A percentile compares a stretch with the other conserved stretches of the same genome.
These are phyloP conservation scores for Ulota crispa DNA, from an alignment of 225 moss, liverwort and hornwort species.

Conservation along the genomic window DNA sequence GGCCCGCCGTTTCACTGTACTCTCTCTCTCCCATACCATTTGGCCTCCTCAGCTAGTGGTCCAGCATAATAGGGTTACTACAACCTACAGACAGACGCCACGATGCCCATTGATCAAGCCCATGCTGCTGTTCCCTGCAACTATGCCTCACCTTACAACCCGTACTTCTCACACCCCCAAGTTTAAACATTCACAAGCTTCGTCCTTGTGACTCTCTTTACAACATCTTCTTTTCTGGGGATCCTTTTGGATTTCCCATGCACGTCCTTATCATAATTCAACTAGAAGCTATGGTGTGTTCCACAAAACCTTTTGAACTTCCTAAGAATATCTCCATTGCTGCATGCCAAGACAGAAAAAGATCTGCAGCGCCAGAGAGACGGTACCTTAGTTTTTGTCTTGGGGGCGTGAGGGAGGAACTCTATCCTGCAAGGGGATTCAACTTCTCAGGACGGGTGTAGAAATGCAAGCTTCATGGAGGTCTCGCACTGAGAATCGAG, in stretches of 20 bases:
- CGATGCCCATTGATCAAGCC: conserved; percentile 1
- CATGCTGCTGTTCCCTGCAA: conserved; percentile 6
- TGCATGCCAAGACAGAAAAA: background rate
- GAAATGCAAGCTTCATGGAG: background rate
- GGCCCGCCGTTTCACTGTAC: conserved; percentile 2
- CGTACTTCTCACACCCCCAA: conserved; percentile 1
- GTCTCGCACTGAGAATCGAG: background rate
- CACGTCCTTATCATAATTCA: background rate
- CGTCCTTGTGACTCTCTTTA: background rate
- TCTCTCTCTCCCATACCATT: conserved; percentile 5
- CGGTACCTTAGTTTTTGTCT: background rate
- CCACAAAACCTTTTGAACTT: background rate
- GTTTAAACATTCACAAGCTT: background rate
- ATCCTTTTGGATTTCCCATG: background rate
- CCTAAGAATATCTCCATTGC: background rate
- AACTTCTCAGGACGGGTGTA: background rate
- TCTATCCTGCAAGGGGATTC: too few species aligned
- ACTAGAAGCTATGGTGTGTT: background rate
- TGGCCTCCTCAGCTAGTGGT: background rate
- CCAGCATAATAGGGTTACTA: background rate
- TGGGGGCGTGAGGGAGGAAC: too few species aligned
- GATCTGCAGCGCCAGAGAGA: background rate
- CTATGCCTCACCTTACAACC: background rate
- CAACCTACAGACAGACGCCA: background rate
- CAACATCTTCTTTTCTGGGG: too few species aligned